Conservation (phyloP, 177 flowering plant species). For the Vitis hybrid region DNA sequence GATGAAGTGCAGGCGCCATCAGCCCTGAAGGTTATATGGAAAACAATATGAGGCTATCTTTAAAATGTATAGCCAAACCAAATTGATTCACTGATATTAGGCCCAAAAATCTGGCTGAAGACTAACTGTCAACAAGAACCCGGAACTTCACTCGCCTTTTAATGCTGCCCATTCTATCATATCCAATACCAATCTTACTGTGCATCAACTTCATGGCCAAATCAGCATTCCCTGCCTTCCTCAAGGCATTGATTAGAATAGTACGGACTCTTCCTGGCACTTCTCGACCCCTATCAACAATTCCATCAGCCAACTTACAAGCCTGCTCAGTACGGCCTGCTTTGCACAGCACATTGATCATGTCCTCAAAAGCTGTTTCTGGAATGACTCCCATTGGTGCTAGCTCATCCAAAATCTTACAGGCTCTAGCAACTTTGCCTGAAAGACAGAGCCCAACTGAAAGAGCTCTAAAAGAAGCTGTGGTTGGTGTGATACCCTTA, state of each 20-base stretch:
- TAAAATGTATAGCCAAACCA: not conserved
- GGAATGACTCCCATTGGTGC: slow-evolving; percentile 89
- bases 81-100: not conserved
- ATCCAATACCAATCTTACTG: slow-evolving; percentile 91
- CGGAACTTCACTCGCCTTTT: slow-evolving; percentile 82
- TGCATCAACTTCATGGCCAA: slow-evolving; percentile 91
- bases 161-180: slow-evolving; percentile 76
- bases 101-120: not conserved
- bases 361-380: slow-evolving; percentile 83
- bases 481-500: slow-evolving; percentile 83
- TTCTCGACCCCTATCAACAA: slow-evolving; percentile 90
- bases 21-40: not conserved
- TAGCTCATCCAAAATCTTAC: slow-evolving; percentile 83
- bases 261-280: slow-evolving; percentile 83
- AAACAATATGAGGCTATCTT: not conserved
- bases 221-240: slow-evolving; percentile 86
- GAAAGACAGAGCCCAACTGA: slow-evolving; percentile 87
- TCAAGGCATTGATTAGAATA: slow-evolving; percentile 81
- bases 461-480: slow-evolving; percentile 83
- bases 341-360: slow-evolving; percentile 82
- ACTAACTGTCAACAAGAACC: slow-evolving; percentile 48
- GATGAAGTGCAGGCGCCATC: not conserved
- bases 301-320: slow-evolving; percentile 94
- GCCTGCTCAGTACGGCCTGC: slow-evolving; percentile 85
- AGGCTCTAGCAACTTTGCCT: slow-evolving; percentile 88